Conservation (phyloP, 2,329 filamentous ascomycete genomes). For the Epichloe scottii region DNA sequence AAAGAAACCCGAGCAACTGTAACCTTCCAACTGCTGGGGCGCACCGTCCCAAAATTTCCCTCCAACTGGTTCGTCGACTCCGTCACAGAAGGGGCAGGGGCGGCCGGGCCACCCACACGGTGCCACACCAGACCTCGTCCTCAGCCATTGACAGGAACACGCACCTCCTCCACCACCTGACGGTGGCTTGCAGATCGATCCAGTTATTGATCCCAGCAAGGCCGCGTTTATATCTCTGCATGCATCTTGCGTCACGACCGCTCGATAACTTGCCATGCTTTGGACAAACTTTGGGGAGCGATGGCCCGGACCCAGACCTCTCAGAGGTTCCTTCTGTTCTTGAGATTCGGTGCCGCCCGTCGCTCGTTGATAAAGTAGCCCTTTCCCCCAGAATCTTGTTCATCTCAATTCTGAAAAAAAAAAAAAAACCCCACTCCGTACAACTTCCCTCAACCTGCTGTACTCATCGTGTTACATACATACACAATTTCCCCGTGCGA, state of each 20-base stretch:
- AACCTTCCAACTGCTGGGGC: no score
- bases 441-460: no score
- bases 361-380: not conserved
- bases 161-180: not conserved
- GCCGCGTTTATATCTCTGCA: not conserved
- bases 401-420: no score
- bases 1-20: no score
- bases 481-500: not conserved
- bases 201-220: not conserved
- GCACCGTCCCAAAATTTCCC: no score
- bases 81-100: not conserved
- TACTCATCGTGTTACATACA: no score
- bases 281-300: not conserved
- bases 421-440: no score
- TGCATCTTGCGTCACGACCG: not conserved
- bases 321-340: no score
- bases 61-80: not conserved
- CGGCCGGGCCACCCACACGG: not conserved
- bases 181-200: conserved; percentile 5
- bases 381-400: not conserved
- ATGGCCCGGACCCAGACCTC: not conserved
- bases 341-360: not conserved
- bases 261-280: not conserved
- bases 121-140: not conserved
- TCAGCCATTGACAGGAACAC: conserved; percentile 1